Conservation (phyloP, 2,329 filamentous ascomycete genomes). For the Claviceps pazoutovae region DNA sequence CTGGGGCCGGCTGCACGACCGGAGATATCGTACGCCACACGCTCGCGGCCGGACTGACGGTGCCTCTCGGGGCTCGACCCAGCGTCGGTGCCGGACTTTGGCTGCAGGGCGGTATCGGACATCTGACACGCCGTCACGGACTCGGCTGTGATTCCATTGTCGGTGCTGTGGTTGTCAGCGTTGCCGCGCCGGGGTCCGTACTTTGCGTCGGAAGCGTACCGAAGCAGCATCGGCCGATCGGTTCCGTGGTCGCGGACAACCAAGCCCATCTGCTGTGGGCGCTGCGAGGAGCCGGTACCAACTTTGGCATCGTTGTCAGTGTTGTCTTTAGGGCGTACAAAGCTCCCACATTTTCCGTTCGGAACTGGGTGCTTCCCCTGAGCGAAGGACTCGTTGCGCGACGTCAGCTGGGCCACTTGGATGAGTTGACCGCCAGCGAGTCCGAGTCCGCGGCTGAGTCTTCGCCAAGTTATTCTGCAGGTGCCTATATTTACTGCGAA, state of each 20-base stretch:
- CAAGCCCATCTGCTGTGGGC: slow-evolving; percentile 43
- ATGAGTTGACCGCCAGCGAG: neutral
- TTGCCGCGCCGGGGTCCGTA: slow-evolving; percentile 30
- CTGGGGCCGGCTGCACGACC: slow-evolving; percentile 40
- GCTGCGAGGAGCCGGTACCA: slow-evolving; percentile 43
- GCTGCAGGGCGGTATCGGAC: slow-evolving; percentile 52
- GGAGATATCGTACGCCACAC: slow-evolving; percentile 36
- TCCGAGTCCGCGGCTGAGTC: neutral
- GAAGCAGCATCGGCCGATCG: neutral
- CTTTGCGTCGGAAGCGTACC: slow-evolving; percentile 37
- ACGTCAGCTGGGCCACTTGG: neutral
- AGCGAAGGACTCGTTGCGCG: slow-evolving; percentile 7
- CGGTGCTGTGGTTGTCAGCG: slow-evolving; percentile 43
- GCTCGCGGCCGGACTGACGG: slow-evolving; percentile 29
- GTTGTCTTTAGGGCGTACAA: slow-evolving; percentile 34
- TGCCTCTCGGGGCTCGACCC: slow-evolving; percentile 46
- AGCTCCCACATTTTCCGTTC: slow-evolving; percentile 25
- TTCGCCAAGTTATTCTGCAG: neutral
- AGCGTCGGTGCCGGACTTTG: slow-evolving; percentile 50
- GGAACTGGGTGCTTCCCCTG: slow-evolving; percentile 27
- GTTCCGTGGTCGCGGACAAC: slow-evolving; percentile 21
- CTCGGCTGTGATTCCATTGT: slow-evolving; percentile 46
- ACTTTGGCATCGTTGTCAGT: slow-evolving; percentile 43
- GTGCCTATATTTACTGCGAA: neutral
- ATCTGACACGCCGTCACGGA: slow-evolving; percentile 39